phyloP scores from a whole-genome alignment of 1,284 basidiomycete genomes.

The Flammula alnicola region DNA sequence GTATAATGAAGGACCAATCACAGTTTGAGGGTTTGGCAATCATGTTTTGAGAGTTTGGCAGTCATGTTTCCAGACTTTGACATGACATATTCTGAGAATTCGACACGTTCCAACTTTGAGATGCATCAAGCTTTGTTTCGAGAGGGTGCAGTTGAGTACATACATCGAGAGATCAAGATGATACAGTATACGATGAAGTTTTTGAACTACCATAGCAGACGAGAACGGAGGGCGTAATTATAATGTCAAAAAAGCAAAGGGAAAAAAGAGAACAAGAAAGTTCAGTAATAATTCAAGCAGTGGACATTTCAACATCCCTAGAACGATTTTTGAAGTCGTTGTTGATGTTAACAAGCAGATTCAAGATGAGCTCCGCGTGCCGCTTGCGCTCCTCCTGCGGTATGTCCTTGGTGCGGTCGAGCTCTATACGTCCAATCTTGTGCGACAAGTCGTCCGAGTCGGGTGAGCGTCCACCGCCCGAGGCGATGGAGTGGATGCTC shows the following conservation, averaged over 20 bases:
- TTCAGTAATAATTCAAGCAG: slow-evolving; percentile 25
- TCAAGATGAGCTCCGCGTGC: slow-evolving; percentile 69
- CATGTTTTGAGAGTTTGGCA: too few species aligned
- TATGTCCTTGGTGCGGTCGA: slow-evolving; percentile 37
- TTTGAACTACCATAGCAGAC: not conserved
- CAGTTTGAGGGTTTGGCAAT: not conserved
- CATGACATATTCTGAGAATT: slow-evolving; percentile 1
- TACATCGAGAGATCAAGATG: slow-evolving; percentile 6
- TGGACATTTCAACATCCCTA: slow-evolving; percentile 43
- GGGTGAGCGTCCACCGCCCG: slow-evolving; percentile 22
- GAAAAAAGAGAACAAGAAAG: slow-evolving; percentile 9
- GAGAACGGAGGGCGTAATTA: not conserved
- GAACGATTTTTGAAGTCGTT: slow-evolving; percentile 42
- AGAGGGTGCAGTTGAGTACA: slow-evolving; percentile 4
- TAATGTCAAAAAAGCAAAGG: not conserved
- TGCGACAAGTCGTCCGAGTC: slow-evolving; percentile 41
- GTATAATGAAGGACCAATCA: slow-evolving; percentile 2
- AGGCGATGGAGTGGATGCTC: slow-evolving; percentile 49
- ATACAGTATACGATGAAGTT: slow-evolving; percentile 10
- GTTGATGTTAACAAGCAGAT: slow-evolving; percentile 67
- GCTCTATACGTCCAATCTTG: slow-evolving; percentile 44
- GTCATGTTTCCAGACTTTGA: too few species aligned
- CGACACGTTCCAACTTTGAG: too few species aligned
- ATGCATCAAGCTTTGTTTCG: slow-evolving; percentile 4
- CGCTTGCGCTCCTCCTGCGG: slow-evolving; percentile 47